Percentiles rank a stretch among this genome's conserved stretches.
Evolutionary conservation across 768 basidiomycete species (phyloP).

Genomic region (Dioszegia aurantiaca): DNA sequence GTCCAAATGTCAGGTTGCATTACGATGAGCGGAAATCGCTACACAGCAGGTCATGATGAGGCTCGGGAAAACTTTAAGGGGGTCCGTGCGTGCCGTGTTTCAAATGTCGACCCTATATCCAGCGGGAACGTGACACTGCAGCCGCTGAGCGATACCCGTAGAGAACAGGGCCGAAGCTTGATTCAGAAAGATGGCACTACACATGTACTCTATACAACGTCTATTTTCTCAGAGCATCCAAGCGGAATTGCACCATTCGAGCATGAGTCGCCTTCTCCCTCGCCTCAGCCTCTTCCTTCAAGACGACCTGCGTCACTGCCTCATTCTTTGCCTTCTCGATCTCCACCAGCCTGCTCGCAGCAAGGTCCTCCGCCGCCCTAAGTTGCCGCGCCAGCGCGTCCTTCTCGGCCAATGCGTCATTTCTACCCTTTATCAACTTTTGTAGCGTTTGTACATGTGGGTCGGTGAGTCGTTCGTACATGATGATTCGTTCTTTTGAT

Average conservation of each 20-base stretch:
- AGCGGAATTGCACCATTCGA: not conserved
- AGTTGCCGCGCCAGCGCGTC: not conserved
- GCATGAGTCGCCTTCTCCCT: not conserved
- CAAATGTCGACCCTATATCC: too few species aligned
- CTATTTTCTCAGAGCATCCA: not conserved
- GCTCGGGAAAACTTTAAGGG: too few species aligned
- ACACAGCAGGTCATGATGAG: too few species aligned
- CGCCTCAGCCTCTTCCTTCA: constrained; percentile 1
- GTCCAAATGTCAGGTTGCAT: too few species aligned
- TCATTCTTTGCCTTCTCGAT: not conserved
- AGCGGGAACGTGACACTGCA: too few species aligned
- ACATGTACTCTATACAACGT: too few species aligned
- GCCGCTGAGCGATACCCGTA: too few species aligned
- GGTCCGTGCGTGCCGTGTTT: too few species aligned
- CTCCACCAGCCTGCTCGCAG: not conserved
- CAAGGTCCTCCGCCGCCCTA: not conserved
- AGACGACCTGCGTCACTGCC: not conserved
- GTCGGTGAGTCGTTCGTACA: not conserved
- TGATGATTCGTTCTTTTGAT: not conserved
- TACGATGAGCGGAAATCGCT: too few species aligned
- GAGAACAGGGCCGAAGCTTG: too few species aligned
- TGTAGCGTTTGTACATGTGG: not conserved
- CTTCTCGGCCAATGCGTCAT: not conserved
- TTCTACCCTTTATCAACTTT: not conserved
- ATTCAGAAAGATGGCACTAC: too few species aligned